Evolutionary conservation across 1,139 yeast species (phyloP), one percentile per base, ranked within the genome.

Genomic region (Geotrichum phurueaensis): DNA sequence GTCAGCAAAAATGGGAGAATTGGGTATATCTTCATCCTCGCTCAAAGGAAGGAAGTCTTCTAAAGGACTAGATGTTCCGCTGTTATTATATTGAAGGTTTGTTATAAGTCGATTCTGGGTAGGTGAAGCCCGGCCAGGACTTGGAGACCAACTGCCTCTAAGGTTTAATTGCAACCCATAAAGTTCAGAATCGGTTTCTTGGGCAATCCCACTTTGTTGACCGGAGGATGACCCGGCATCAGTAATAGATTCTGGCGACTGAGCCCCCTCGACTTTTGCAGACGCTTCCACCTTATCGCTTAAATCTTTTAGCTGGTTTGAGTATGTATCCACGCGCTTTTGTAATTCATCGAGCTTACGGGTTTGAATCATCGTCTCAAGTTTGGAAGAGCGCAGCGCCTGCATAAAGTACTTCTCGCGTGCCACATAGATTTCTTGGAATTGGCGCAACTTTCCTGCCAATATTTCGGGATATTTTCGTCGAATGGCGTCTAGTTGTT

Each of bases 331-430:
- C 6, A 27, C 45, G 12, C 52, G 57, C 18, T 43, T 47, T 33
- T 33, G 39, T 10, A 33, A 10, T n/a, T 25, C 29, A 5, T 48
- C 56, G 9, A 36, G 53, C 29, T 54, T 58, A 10, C 51, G 51
- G 3, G 33, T 25, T 13, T 25, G 25, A 23, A 53, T 48, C 25
- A 50, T 51, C 15, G 25, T 25, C 33, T 51, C 51, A 10, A 66
- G 58, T 29, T 66, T 65, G 57, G 58, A 58, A 9, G 54, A 58
- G 25, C 65, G 60, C 23, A 65, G 31, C 2, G 51, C 56, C 22
- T 61, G 61, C 22, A 53, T 55, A 59, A 60, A 65, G 49, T 60
- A 63, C 52, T 60, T 54, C 48, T 65, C 63, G 5, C 67, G 58
- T 15, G 59, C 58, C 18, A 60, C 60, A 55, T 64, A 65, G 48